Percentiles rank a stretch among this genome's conserved stretches.
Evolutionary conservation across 768 basidiomycete genomes (phyloP).

Genomic region (Boletus reticuloceps): DNA sequence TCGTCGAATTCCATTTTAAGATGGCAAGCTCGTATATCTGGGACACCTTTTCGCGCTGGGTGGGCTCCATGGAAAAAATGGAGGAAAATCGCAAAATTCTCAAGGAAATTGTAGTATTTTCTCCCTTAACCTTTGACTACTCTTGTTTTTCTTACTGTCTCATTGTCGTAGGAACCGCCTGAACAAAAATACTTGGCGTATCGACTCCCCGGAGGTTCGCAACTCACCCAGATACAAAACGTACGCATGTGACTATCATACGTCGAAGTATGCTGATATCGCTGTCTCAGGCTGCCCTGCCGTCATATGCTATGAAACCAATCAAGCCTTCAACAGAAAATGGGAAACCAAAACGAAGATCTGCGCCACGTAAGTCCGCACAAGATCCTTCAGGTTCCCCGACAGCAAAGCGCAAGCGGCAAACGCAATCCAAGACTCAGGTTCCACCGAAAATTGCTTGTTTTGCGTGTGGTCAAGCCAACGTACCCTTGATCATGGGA

Average conservation of each 20-base stretch:
- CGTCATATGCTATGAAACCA: conserved; percentile 52
- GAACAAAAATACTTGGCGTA: conserved; percentile 56
- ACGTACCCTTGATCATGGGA: conserved; percentile 74
- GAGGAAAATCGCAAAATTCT: conserved; percentile 47
- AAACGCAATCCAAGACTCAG: conserved; percentile 32
- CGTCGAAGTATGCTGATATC: not conserved
- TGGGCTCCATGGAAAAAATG: conserved; percentile 53
- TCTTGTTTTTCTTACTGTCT: not conserved
- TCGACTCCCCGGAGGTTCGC: conserved; percentile 51
- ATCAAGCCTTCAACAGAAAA: conserved; percentile 52
- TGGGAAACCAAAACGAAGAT: conserved; percentile 35
- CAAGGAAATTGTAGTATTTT: conserved; percentile 40
- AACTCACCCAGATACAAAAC: conserved; percentile 57
- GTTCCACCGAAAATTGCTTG: conserved; percentile 50
- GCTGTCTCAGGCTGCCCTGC: conserved; percentile 39
- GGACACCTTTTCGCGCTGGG: conserved; percentile 62
- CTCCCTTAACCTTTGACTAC: not conserved
- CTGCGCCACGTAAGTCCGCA: conserved; percentile 31
- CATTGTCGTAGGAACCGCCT: conserved; percentile 35
- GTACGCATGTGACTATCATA: conserved; percentile 35
- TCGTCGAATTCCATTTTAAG: conserved; percentile 48
- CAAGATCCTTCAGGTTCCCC: conserved; percentile 20
- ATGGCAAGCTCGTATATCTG: conserved; percentile 48
- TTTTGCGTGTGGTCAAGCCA: conserved; percentile 57
- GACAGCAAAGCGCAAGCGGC: conserved; percentile 42